Percentiles rank a stretch among this genome's conserved stretches.
Evolutionary conservation across 371 early-diverging fungal species (phyloP).

Genomic region (Mucor velutinosus): DNA sequence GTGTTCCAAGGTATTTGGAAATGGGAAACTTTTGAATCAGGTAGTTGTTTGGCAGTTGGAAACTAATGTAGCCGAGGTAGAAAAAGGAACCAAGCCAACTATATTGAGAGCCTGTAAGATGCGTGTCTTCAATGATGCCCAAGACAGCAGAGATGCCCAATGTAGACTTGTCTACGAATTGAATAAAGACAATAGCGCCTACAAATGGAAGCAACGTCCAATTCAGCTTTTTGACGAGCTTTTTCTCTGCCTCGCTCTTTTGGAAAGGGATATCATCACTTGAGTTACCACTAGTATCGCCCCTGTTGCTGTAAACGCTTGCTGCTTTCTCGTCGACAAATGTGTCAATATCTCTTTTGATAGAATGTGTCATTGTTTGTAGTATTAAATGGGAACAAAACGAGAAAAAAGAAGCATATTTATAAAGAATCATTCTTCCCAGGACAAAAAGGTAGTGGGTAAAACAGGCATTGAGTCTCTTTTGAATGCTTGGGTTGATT

Average conservation of each 20-base stretch:
- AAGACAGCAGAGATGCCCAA: slow-evolving; percentile 31
- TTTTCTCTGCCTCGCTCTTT: slow-evolving; percentile 30
- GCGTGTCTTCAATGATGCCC: slow-evolving; percentile 30
- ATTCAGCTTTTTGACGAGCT: slow-evolving; percentile 30
- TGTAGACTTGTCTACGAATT: slow-evolving; percentile 41
- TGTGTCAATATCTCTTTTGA: background rate
- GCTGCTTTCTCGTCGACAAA: slow-evolving; percentile 9
- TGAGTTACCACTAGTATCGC: background rate
- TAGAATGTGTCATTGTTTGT: background rate
- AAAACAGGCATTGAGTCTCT: background rate
- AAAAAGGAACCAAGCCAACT: slow-evolving; percentile 36
- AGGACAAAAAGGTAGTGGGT: background rate
- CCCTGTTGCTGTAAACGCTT: slow-evolving; percentile 9
- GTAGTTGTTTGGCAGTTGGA: slow-evolving; percentile 34
- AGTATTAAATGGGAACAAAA: background rate
- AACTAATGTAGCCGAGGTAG: slow-evolving; percentile 34
- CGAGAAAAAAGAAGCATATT: background rate
- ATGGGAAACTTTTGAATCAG: slow-evolving; percentile 37
- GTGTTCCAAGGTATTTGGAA: slow-evolving; percentile 27
- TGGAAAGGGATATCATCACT: slow-evolving; percentile 1
- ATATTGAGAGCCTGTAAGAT: slow-evolving; percentile 24
- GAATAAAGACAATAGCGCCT: slow-evolving; percentile 34
- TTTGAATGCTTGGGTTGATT: background rate
- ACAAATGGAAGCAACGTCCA: slow-evolving; percentile 30
- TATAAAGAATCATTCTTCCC: background rate